Percentiles rank a stretch among this genome's conserved stretches.
These are phyloP conservation scores for Moesziomyces parantarcticus DNA, from an alignment of 1,284 basidiomycete species.

Conservation along the genomic window DNA sequence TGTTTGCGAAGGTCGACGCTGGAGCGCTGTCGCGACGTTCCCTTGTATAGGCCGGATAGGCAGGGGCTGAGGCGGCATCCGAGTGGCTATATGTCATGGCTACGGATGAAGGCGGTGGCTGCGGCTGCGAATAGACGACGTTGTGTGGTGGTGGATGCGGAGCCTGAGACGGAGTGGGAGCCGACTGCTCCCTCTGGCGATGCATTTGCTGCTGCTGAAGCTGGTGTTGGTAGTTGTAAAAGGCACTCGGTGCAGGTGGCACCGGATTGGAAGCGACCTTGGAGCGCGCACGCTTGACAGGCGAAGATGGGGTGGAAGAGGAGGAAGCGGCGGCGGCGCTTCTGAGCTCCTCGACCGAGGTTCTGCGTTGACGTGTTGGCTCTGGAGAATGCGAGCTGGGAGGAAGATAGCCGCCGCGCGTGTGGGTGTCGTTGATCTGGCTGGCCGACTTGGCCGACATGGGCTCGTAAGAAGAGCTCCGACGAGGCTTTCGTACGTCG, in stretches of 20 bases:
- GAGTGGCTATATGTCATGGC: slow-evolving; percentile 32
- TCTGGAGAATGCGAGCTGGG: slow-evolving; percentile 54
- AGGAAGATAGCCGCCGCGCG: slow-evolving; percentile 51
- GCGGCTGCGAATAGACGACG: slow-evolving; percentile 5
- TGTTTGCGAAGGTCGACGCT: slow-evolving; percentile 5
- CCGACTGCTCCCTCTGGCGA: slow-evolving; percentile 12
- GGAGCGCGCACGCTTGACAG: slow-evolving; percentile 29
- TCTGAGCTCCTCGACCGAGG: slow-evolving; percentile 26
- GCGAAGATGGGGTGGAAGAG: slow-evolving; percentile 17
- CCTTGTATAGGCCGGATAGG: slow-evolving; percentile 11
- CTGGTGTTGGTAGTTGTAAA: slow-evolving; percentile 51
- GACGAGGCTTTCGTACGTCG: slow-evolving; percentile 29
- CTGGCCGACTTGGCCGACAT: slow-evolving; percentile 18
- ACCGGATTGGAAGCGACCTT: slow-evolving; percentile 35
- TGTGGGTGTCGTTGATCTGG: slow-evolving; percentile 35
- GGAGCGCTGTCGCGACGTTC: slow-evolving; percentile 36
- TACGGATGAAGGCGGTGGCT: slow-evolving; percentile 14
- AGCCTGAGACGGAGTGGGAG: slow-evolving; percentile 4
- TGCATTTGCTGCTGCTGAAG: slow-evolving; percentile 29
- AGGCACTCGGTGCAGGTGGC: slow-evolving; percentile 41
- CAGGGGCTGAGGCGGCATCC: slow-evolving; percentile 8
- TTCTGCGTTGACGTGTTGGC: slow-evolving; percentile 27
- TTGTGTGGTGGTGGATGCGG: slow-evolving; percentile 9
- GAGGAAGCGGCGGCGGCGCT: slow-evolving; percentile 16
- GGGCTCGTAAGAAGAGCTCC: slow-evolving; percentile 47